A percentile compares a stretch with the other conserved stretches of the same genome.
Conservation (phyloP, 2,329 filamentous ascomycete species). For the Phialophora macrospora region DNA sequence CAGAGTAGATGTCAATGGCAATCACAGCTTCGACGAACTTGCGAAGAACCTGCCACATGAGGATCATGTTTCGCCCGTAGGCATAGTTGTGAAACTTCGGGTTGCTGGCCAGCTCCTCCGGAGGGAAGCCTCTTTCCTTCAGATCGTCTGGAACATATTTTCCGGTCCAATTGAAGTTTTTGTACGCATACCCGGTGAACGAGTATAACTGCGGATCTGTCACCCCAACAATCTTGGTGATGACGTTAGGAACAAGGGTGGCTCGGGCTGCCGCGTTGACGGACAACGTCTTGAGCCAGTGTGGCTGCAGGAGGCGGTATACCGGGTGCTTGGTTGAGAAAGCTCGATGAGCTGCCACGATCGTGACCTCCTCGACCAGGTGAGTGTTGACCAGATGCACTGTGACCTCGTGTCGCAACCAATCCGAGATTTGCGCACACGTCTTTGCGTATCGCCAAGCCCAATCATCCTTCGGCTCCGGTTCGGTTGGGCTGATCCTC, state of each 20-base stretch:
- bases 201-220: slow-evolving; percentile 45
- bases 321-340: slow-evolving; percentile 52
- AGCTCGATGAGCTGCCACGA: slow-evolving; percentile 53
- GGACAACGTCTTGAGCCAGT: slow-evolving; percentile 58
- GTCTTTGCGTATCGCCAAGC: slow-evolving; percentile 60
- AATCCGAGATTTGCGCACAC: slow-evolving; percentile 56
- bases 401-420: slow-evolving; percentile 55
- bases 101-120: slow-evolving; percentile 38
- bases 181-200: slow-evolving; percentile 50
- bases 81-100: slow-evolving; percentile 55
- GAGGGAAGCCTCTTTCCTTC: slow-evolving; percentile 50
- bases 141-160: slow-evolving; percentile 57
- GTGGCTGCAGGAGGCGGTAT: slow-evolving; percentile 52
- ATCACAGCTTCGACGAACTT: slow-evolving; percentile 52
- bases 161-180: slow-evolving; percentile 52
- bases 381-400: slow-evolving; percentile 56
- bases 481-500: slow-evolving; percentile 43
- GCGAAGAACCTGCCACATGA: slow-evolving; percentile 53
- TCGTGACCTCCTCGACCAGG: slow-evolving; percentile 56
- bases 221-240: slow-evolving; percentile 52
- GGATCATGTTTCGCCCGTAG: slow-evolving; percentile 54
- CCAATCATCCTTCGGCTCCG: slow-evolving; percentile 53
- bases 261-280: slow-evolving; percentile 56
- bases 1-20: slow-evolving; percentile 43
- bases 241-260: slow-evolving; percentile 53